Evolutionary conservation across 768 basidiomycete species (phyloP).

Genomic region (Exsudoporus frostii): DNA sequence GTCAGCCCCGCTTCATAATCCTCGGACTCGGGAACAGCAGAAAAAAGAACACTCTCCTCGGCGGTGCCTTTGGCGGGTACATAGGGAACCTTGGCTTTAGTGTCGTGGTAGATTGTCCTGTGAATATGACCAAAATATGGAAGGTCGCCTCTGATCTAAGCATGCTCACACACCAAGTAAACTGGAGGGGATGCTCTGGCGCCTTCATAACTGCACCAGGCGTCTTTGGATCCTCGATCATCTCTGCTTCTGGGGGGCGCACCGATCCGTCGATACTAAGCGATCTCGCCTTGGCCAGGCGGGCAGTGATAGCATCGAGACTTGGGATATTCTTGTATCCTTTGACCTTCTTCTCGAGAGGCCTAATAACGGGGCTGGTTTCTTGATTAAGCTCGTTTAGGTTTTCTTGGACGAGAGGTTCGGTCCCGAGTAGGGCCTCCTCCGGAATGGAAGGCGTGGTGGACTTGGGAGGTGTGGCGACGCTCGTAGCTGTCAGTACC

Average conservation of each 20-base stretch:
- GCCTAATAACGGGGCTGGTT: conserved; percentile 31
- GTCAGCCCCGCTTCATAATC: conserved; percentile 86
- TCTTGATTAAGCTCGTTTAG: conserved; percentile 64
- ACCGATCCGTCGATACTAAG: conserved; percentile 58
- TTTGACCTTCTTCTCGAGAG: conserved; percentile 37
- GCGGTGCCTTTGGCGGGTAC: conserved; percentile 5
- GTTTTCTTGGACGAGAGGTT: conserved; percentile 61
- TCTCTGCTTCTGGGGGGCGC: conserved; percentile 72
- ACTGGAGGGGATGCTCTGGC: conserved; percentile 83
- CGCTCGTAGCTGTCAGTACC: conserved; percentile 42
- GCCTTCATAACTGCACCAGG: conserved; percentile 65
- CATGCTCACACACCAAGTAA: conserved; percentile 56
- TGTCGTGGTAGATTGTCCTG: conserved; percentile 91
- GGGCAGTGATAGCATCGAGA: conserved; percentile 80
- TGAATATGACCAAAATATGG: background rate
- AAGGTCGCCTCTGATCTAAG: background rate
- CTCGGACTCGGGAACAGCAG: conserved; percentile 55
- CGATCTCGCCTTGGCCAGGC: conserved; percentile 66
- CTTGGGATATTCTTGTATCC: conserved; percentile 89
- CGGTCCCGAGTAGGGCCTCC: conserved; percentile 31
- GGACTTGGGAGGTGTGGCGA: conserved; percentile 40
- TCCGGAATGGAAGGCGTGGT: conserved; percentile 41
- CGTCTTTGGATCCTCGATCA: conserved; percentile 81
- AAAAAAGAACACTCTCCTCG: conserved; percentile 32
- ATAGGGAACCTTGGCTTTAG: conserved; percentile 64